Percentiles rank a stretch among this genome's conserved stretches.
These are phyloP conservation scores for Pestalotiopsis sp. DNA, from an alignment of 2,329 filamentous ascomycete species.

Conservation along the genomic window DNA sequence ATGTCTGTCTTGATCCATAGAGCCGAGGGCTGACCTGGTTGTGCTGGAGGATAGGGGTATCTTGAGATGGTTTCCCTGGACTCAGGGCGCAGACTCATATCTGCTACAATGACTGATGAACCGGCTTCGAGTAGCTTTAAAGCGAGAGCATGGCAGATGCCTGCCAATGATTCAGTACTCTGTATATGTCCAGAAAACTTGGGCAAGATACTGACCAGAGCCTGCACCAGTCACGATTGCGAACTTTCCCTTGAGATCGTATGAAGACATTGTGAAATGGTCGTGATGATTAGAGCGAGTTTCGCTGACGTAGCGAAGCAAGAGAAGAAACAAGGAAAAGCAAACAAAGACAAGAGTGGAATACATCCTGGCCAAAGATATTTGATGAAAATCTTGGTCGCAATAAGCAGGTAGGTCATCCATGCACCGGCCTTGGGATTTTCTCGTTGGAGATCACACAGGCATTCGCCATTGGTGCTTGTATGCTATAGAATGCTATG, in stretches of 20 bases:
- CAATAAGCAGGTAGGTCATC: too few relatives aligned
- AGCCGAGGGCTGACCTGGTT: constrained; percentile 5
- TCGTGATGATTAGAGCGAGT: too few relatives aligned
- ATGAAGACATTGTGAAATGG: background rate
- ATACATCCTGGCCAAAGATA: too few relatives aligned
- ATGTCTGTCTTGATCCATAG: constrained; percentile 19
- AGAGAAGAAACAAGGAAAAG: too few relatives aligned
- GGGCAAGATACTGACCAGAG: background rate
- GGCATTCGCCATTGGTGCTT: too few relatives aligned
- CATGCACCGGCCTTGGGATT: too few relatives aligned
- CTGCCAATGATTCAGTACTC: background rate
- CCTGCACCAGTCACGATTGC: background rate
- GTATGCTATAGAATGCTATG: too few relatives aligned
- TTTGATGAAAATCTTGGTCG: too few relatives aligned
- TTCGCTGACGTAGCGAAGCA: too few relatives aligned
- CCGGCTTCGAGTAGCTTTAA: constrained; percentile 25
- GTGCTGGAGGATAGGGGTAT: constrained; percentile 15
- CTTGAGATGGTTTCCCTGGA: constrained; percentile 22
- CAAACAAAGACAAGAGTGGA: too few relatives aligned
- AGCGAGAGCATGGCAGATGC: constrained; percentile 24
- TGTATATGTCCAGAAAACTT: background rate
- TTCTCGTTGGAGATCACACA: too few relatives aligned
- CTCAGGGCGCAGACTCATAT: constrained; percentile 25
- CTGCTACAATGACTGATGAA: constrained; percentile 29
- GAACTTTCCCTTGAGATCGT: background rate